A percentile compares a stretch with the other conserved stretches of the same genome.
phyloP scores from a whole-genome alignment of 495 filamentous ascomycete species.

The Umbilicaria muhlenbergii region DNA sequence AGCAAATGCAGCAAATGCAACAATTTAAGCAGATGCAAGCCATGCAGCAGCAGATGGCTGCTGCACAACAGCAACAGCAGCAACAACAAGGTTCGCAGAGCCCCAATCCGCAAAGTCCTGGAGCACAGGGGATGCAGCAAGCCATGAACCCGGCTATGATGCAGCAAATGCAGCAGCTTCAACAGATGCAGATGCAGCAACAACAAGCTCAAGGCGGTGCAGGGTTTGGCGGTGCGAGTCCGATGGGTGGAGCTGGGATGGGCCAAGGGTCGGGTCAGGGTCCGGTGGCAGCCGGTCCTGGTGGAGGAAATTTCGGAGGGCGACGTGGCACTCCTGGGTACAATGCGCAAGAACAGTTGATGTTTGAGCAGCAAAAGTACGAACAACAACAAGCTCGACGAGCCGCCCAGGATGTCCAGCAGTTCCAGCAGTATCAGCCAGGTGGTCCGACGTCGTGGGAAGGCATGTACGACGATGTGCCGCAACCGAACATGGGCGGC shows the following conservation, averaged over 20 bases:
- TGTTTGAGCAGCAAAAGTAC: constrained; percentile 82
- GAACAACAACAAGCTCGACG: constrained; percentile 52
- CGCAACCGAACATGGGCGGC: constrained; percentile 55
- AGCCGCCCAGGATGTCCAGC: constrained; percentile 32
- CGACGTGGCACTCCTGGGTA: constrained; percentile 36
- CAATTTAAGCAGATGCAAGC: constrained; percentile 41
- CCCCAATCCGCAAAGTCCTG: constrained; percentile 6
- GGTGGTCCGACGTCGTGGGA: constrained; percentile 77
- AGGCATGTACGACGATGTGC: constrained; percentile 98
- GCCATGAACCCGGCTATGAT: constrained; percentile 71
- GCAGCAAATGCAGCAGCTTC: constrained; percentile 74
- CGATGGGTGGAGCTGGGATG: constrained; percentile 9
- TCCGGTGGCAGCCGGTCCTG: not conserved
- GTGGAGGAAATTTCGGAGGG: constrained; percentile 18
- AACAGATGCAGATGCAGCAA: constrained; percentile 27
- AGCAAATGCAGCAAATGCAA: constrained; percentile 71
- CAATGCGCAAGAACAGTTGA: constrained; percentile 61
- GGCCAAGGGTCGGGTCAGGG: constrained; percentile 4
- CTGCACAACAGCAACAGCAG: constrained; percentile 7
- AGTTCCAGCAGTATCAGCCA: constrained; percentile 17
- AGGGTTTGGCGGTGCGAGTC: constrained; percentile 2
- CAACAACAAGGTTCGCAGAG: constrained; percentile 17
- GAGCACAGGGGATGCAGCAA: constrained; percentile 14
- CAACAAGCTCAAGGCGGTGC: constrained; percentile 7
- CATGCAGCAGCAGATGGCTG: constrained; percentile 26